Evolutionary conservation across 148 eudicot genomes (phyloP), one percentile per base, ranked within the genome.

Genomic region (Cornus suecica): DNA sequence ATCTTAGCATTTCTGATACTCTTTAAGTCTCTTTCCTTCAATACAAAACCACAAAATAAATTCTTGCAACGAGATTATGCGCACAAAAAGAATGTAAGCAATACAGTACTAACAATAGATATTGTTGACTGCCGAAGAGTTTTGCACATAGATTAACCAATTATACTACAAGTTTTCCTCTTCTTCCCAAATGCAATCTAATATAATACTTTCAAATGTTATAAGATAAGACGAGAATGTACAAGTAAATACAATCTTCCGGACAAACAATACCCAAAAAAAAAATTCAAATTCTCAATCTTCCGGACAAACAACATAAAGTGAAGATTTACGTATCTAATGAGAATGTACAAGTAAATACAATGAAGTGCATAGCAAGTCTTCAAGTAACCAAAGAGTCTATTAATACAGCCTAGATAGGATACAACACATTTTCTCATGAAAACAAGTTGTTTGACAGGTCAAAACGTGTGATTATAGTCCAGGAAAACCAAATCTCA

Each of bases 11-110:
- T 85, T 75, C 86, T 80, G 51, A 82, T 72, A 42, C 77, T 84
- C 74, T 85, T 83, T 76, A 87, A 76, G 85, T 93, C 97, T 61
- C 81, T 84, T 86, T 93, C 99, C 99, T 96, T 76, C 56, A 81
- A 64, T 28, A 71, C 26, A 81, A 18, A 66, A 73, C 5, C 41
- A 69, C 66, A 82, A 28, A 51, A 74, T 26, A 66, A 76, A 68
- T 66, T 72, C 48, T 58, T 51, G 62, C 51, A 78, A 48, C 25
- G 56, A 65, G 15, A 72, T 61, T 28, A 73, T 4, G 22, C 23
- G 32, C 6, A 69, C 26, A 42, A 10, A 32, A 2, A 23, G 8
- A 22, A 48, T 48, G 54, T 14, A 13, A 48, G 20, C 54, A 48
- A 16, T 3, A 48, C 15, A 48, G 15, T 11, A 48, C 54, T 1